phyloP scores from a whole-genome alignment of 306 rosid species.

The Carpinus viminea region DNA sequence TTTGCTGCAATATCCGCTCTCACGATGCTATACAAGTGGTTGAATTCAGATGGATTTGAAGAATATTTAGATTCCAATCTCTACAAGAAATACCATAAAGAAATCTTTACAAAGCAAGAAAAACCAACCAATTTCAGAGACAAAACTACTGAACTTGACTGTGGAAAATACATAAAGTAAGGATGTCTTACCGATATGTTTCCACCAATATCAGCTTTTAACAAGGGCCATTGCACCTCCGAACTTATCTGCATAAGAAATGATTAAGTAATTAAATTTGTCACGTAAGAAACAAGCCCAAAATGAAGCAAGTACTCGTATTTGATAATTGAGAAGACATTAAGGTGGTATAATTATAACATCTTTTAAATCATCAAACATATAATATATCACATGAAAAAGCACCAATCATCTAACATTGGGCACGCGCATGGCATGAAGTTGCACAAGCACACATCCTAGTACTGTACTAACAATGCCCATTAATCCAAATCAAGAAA shows the following conservation, averaged over 20 bases:
- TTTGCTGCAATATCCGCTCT: constrained; percentile 77
- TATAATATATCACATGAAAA: too few species aligned
- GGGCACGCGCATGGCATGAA: not conserved
- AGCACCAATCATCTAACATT: not conserved
- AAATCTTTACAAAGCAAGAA: constrained; percentile 14
- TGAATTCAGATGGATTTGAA: constrained; percentile 59
- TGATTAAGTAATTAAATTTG: not conserved
- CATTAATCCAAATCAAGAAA: not conserved
- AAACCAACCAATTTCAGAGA: not conserved
- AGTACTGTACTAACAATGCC: too few species aligned
- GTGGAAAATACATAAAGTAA: not conserved
- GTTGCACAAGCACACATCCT: not conserved
- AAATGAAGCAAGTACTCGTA: not conserved
- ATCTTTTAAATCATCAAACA: too few species aligned
- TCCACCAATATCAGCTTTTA: constrained; percentile 81
- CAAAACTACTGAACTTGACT: not conserved
- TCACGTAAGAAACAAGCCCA: not conserved
- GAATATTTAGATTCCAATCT: constrained; percentile 81
- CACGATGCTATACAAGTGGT: constrained; percentile 73
- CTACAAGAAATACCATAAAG: constrained; percentile 39
- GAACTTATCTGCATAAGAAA: constrained; percentile 69
- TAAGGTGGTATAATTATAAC: too few species aligned
- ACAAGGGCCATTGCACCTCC: constrained; percentile 97
- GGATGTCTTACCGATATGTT: constrained; percentile 66
- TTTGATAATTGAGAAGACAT: constrained; percentile 2